Conservation (phyloP, 345 rosid species). For the Eucalyptus tenuipes region DNA sequence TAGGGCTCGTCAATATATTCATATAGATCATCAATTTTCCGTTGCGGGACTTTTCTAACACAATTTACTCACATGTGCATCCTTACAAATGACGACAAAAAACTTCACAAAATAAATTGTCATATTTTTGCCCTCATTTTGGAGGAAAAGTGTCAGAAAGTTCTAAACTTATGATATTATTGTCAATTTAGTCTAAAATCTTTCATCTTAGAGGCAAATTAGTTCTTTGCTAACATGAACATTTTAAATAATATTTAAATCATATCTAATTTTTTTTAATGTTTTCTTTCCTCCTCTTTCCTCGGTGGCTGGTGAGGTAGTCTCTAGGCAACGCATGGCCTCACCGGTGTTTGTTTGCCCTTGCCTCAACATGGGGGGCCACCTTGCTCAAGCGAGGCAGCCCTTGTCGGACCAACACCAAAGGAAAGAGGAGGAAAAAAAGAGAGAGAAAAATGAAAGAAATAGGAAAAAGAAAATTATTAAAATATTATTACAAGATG, state of each 20-base stretch:
- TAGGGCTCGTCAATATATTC: accelerated
- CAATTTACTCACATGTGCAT: too few relatives aligned
- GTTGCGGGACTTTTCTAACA: accelerated
- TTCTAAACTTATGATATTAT: too few relatives aligned
- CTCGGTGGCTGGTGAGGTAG: accelerated
- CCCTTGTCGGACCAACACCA: accelerated
- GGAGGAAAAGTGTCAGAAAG: background rate
- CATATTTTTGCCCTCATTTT: background rate
- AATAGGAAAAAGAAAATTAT: too few relatives aligned
- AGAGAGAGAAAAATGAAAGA: accelerated
- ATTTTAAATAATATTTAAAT: too few relatives aligned
- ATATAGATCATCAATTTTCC: too few relatives aligned
- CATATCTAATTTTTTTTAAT: too few relatives aligned
- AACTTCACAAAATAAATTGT: background rate
- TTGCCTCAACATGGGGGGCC: too few relatives aligned
- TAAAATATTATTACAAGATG: too few relatives aligned
- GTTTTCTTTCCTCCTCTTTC: background rate
- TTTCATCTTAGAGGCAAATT: background rate
- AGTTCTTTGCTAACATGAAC: background rate
- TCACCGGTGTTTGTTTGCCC: too few relatives aligned
- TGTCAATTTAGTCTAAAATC: background rate
- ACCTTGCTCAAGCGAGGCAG: background rate
- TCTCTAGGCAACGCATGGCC: too few relatives aligned
- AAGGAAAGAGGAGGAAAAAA: background rate
- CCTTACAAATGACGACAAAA: background rate